Conservation (phyloP, 192 early-diverging fungal genomes). For the Podochytrium sp. region DNA sequence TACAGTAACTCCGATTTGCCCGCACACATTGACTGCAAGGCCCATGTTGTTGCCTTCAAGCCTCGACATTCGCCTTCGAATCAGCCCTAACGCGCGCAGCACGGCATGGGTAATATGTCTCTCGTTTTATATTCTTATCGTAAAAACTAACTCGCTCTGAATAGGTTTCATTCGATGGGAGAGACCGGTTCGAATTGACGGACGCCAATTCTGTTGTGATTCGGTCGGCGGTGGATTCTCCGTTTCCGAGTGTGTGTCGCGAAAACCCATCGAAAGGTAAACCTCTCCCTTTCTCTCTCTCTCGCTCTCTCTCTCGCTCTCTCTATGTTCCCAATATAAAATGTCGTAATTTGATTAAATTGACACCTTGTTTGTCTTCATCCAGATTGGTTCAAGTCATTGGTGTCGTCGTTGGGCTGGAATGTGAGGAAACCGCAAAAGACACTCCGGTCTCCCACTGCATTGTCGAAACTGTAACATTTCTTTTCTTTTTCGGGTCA, state of each 20-base stretch:
- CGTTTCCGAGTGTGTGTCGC: constrained; percentile 86
- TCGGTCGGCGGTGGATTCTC: constrained; percentile 75
- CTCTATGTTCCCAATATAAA: too few relatives aligned
- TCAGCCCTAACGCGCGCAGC: constrained; percentile 74
- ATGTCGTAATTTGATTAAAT: not conserved
- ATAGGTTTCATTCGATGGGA: constrained; percentile 81
- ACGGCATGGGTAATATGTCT: constrained; percentile 84
- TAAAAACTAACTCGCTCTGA: not conserved
- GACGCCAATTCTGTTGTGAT: constrained; percentile 85
- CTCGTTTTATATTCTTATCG: not conserved
- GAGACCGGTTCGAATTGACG: constrained; percentile 85
- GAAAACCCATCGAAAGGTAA: constrained; percentile 28
- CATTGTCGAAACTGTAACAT: not conserved
- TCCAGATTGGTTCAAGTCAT: constrained; percentile 89
- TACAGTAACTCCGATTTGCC: constrained; percentile 89
- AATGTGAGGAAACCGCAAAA: constrained; percentile 92
- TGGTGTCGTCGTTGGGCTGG: constrained; percentile 88
- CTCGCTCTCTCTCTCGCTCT: constrained; percentile 3
- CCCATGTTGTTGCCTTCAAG: constrained; percentile 96
- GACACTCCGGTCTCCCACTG: not conserved
- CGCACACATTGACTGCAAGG: constrained; percentile 88
- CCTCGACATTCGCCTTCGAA: constrained; percentile 85
- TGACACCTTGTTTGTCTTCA: constrained; percentile 47
- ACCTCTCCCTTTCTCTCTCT: too few relatives aligned
- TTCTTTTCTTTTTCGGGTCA: too few relatives aligned